Conservation (phyloP, 306 rosid species). For the Gynostemma pentaphyllum region DNA sequence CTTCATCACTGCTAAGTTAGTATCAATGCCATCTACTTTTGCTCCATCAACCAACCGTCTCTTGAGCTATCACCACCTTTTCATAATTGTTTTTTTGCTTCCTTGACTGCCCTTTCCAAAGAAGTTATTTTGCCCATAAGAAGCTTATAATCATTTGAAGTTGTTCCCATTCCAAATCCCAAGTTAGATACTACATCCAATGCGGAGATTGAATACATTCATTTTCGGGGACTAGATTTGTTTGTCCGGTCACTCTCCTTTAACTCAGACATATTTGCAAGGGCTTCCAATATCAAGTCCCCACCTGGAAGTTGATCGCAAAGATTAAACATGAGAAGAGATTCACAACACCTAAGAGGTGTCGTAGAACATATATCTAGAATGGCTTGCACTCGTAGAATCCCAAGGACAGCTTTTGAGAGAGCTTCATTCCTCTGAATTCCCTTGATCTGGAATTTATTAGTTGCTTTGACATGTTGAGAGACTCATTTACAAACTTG, state of each 20-base stretch:
- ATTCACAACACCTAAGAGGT: constrained; percentile 37
- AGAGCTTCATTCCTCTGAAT: constrained; percentile 63
- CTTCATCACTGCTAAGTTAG: constrained; percentile 94
- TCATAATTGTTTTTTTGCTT: constrained; percentile 61
- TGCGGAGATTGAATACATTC: constrained; percentile 74
- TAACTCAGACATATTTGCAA: constrained; percentile 48
- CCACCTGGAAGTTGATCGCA: constrained; percentile 97
- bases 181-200: constrained; percentile 64
- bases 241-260: constrained; percentile 32
- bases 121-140: constrained; percentile 69
- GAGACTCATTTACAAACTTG: no score
- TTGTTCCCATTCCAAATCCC: constrained; percentile 66
- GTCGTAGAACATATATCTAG: constrained; percentile 45
- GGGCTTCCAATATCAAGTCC: constrained; percentile 85
- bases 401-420: constrained; percentile 90
- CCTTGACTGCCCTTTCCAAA: constrained; percentile 69
- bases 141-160: constrained; percentile 43
- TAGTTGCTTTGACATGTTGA: background rate
- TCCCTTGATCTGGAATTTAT: constrained; percentile 49
- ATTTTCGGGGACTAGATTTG: constrained; percentile 30
- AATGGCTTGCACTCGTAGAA: constrained; percentile 76
- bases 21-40: constrained; percentile 92
- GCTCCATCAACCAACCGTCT: constrained; percentile 86
- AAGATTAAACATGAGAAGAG: constrained; percentile 80
- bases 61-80: constrained; percentile 77